Conservation (phyloP, 345 rosid species). For the Excoecaria cochinchinensis region DNA sequence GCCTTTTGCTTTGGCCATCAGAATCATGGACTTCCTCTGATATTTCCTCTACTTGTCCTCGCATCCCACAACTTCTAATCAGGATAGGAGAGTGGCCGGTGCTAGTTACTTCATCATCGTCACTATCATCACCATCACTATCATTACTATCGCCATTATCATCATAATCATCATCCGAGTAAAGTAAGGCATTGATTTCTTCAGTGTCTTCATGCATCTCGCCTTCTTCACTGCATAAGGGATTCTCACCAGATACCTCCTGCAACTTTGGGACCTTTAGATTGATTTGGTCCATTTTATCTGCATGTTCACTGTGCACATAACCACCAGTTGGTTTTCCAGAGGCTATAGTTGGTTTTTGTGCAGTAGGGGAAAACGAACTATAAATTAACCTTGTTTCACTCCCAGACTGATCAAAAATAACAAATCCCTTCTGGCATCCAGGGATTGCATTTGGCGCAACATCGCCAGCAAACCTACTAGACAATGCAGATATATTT, state of each 20-base stretch:
- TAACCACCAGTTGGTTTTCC: constrained; percentile 25
- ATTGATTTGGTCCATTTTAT: constrained; percentile 30
- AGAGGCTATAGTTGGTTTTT: constrained; percentile 27
- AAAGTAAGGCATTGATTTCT: constrained; percentile 27
- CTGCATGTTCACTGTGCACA: constrained; percentile 26
- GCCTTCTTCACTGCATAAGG: constrained; percentile 33
- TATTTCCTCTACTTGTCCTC: constrained; percentile 15
- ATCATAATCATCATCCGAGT: constrained; percentile 31
- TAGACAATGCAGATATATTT: constrained; percentile 29
- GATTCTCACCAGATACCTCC: constrained; percentile 41
- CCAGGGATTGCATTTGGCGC: constrained; percentile 30
- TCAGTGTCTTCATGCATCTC: constrained; percentile 30
- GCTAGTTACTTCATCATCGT: constrained; percentile 21
- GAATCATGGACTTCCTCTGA: constrained; percentile 55
- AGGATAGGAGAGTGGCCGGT: constrained; percentile 23
- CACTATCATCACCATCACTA: background rate
- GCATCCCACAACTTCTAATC: constrained; percentile 9
- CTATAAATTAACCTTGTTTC: constrained; percentile 34
- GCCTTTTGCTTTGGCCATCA: constrained; percentile 55
- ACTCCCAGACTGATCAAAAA: constrained; percentile 25
- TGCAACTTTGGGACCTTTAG: constrained; percentile 24
- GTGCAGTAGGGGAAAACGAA: constrained; percentile 32
- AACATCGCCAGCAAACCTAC: constrained; percentile 28
- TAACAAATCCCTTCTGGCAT: constrained; percentile 14
- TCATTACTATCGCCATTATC: background rate